Percentiles rank a stretch among this genome's conserved stretches.
phyloP scores from a whole-genome alignment of 2,329 filamentous ascomycete species.

The Stachybotrys echinatus region DNA sequence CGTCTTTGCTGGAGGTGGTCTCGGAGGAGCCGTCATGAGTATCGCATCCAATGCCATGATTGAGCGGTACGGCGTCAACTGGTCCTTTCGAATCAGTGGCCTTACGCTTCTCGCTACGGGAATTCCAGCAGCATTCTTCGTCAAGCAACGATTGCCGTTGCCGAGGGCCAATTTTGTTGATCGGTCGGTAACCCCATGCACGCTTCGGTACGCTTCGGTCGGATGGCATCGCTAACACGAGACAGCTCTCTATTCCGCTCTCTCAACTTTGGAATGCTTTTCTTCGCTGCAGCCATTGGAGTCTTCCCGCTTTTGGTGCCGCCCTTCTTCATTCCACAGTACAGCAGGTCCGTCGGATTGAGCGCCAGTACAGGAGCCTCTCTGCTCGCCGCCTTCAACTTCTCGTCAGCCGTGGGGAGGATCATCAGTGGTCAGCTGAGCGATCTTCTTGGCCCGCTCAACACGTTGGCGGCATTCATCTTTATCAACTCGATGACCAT shows the following conservation, averaged over 20 bases:
- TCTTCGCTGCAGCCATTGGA: conserved; percentile 47
- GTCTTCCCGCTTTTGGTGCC: conserved; percentile 58
- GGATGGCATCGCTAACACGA: too few species aligned
- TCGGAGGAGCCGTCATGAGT: conserved; percentile 49
- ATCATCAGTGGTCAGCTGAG: conserved; percentile 48
- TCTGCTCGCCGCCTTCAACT: conserved; percentile 56
- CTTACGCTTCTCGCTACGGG: conserved; percentile 47
- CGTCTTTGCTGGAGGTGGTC: conserved; percentile 47
- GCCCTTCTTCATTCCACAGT: conserved; percentile 56
- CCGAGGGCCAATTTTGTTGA: conserved; percentile 36
- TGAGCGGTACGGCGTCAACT: conserved; percentile 36
- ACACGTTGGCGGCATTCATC: conserved; percentile 46
- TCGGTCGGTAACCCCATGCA: conserved; percentile 26
- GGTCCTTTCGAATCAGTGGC: conserved; percentile 49
- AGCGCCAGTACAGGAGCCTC: conserved; percentile 47
- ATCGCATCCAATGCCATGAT: conserved; percentile 44
- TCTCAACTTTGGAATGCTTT: conserved; percentile 44
- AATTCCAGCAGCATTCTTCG: conserved; percentile 48
- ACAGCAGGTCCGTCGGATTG: conserved; percentile 49
- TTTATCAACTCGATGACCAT: conserved; percentile 51
- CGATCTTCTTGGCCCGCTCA: conserved; percentile 50
- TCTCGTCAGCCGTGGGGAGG: conserved; percentile 53
- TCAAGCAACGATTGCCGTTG: conserved; percentile 40
- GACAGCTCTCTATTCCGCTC: conserved; percentile 52
- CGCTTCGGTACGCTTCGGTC: too few species aligned